Evolutionary conservation across 2,329 filamentous ascomycete genomes (phyloP).

Genomic region (Phialophora chinensis): DNA sequence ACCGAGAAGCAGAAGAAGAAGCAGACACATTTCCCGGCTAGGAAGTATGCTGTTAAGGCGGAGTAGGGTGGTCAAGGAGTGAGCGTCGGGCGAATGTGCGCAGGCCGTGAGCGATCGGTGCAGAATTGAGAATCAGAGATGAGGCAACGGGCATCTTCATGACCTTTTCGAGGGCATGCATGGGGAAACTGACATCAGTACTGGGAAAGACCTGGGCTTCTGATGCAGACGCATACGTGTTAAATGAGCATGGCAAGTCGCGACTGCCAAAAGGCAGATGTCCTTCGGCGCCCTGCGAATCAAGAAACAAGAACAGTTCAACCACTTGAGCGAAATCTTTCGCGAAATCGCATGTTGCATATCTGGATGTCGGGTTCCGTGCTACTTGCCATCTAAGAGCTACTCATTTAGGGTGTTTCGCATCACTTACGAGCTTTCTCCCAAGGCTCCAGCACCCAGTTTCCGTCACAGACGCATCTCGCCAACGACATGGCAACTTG

Average conservation of each 20-base stretch:
- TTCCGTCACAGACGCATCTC: constrained; percentile 40
- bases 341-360: not conserved
- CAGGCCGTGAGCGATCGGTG: not conserved
- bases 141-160: not conserved
- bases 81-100: not conserved
- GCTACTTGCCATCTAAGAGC: not conserved
- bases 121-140: not conserved
- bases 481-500: constrained; percentile 30
- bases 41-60: constrained; percentile 98
- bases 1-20: constrained; percentile 98
- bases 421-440: constrained; percentile 15
- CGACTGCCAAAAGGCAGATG: not conserved
- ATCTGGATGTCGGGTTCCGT: not conserved
- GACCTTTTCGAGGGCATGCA: constrained; percentile 2
- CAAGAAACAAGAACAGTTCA: constrained; percentile 7
- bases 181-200: not conserved
- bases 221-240: not conserved
- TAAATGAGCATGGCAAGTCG: not conserved
- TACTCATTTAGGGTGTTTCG: not conserved
- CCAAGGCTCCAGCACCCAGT: constrained; percentile 36
- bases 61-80: constrained; percentile 26
- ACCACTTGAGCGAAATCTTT: not conserved
- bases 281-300: constrained; percentile 9
- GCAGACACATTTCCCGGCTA: constrained; percentile 92
- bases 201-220: not conserved